Evolutionary conservation across 2,329 filamentous ascomycete genomes (phyloP).

Genomic region (Drechslera avenae): DNA sequence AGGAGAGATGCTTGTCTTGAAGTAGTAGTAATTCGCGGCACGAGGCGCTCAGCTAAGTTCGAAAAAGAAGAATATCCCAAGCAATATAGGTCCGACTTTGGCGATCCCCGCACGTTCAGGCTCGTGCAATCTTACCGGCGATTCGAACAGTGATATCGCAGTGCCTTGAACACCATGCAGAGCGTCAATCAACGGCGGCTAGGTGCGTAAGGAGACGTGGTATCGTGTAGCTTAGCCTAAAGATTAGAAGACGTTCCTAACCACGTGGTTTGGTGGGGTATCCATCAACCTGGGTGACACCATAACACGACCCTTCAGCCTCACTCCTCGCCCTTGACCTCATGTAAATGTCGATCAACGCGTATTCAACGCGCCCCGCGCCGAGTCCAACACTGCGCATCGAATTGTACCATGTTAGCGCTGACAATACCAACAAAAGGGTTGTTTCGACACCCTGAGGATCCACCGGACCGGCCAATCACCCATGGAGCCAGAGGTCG

Average conservation of each 20-base stretch:
- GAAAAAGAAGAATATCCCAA: background rate
- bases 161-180: background rate
- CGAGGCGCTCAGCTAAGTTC: too few relatives aligned
- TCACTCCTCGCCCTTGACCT: too few relatives aligned
- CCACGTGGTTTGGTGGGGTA: background rate
- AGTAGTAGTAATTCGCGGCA: too few relatives aligned
- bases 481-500: too few relatives aligned
- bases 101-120: background rate
- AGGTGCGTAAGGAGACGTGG: background rate
- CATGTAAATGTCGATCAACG: too few relatives aligned
- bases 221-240: background rate
- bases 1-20: background rate
- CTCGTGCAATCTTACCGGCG: background rate
- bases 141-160: background rate
- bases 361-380: too few relatives aligned
- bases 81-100: constrained; percentile 7
- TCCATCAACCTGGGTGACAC: too few relatives aligned
- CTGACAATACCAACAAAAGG: too few relatives aligned
- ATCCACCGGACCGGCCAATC: too few relatives aligned
- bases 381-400: too few relatives aligned
- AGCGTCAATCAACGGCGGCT: background rate
- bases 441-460: too few relatives aligned
- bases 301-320: background rate
- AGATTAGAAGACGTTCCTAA: background rate
- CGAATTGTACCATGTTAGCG: too few relatives aligned